Evolutionary conservation across 805 yeast species (phyloP).

Genomic region (Metschnikowia lachancei): DNA sequence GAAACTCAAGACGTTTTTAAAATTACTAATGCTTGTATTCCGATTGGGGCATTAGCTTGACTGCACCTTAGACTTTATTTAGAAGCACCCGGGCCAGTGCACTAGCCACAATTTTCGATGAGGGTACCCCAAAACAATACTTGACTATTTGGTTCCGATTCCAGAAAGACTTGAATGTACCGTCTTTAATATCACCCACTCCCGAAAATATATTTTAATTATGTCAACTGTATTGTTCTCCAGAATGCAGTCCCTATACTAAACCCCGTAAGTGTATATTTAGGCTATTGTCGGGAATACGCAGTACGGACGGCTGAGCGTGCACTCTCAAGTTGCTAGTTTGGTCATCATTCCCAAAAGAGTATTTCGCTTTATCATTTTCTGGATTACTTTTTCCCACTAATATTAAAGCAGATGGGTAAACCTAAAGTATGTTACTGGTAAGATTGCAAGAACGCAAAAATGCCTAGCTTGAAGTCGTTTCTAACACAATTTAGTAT

Average conservation of each 20-base stretch:
- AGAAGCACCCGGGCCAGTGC: neutral
- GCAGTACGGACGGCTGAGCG: conserved; percentile 5
- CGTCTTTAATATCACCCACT: no score
- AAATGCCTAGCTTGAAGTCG: neutral
- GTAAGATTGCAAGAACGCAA: neutral
- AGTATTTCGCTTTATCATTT: no score
- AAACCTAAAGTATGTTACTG: conserved; percentile 31
- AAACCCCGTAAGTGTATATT: neutral
- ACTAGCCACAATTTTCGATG: neutral
- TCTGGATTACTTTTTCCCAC: neutral
- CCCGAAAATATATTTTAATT: no score
- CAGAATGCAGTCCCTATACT: neutral
- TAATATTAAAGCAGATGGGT: conserved; percentile 22
- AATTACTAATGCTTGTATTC: no score
- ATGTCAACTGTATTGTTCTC: no score
- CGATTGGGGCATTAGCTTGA: no score
- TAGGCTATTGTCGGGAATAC: neutral
- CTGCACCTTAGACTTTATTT: no score
- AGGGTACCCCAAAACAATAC: no score
- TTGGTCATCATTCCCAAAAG: no score
- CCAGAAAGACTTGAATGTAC: no score
- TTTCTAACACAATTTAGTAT: conserved; percentile 39
- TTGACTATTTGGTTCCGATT: no score
- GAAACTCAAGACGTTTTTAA: no score
- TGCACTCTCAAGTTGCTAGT: conserved; percentile 2